phyloP scores from a whole-genome alignment of 73 alveolate genomes.

The Paramecium octaurelia region DNA sequence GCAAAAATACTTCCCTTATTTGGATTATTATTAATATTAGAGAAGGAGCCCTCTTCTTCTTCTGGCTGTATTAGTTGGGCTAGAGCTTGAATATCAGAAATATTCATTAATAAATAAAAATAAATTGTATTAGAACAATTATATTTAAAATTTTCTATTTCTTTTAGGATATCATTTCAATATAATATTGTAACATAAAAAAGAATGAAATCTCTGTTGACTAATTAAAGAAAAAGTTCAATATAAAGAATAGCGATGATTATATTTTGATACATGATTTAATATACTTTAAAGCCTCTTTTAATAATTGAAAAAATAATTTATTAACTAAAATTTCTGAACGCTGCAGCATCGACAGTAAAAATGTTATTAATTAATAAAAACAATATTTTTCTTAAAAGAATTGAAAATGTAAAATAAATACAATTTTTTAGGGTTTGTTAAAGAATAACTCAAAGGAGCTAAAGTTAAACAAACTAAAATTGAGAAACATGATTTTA shows the following conservation, averaged over 20 bases:
- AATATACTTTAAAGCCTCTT: background rate
- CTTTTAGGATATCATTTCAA: no score
- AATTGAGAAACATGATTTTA: slow-evolving; percentile 7
- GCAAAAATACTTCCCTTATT: slow-evolving; percentile 16
- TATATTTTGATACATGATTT: no score
- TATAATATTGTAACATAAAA: no score
- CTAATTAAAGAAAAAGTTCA: no score
- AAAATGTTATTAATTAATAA: background rate
- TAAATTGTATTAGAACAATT: background rate
- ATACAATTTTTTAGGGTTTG: background rate
- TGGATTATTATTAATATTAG: background rate
- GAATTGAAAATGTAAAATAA: background rate
- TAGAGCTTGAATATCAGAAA: background rate
- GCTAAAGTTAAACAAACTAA: background rate
- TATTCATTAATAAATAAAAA: background rate
- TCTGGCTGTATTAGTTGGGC: background rate
- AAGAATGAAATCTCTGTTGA: background rate
- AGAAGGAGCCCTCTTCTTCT: background rate
- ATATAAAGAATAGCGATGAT: no score
- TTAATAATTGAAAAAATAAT: no score
- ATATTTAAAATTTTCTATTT: background rate
- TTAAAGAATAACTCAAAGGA: background rate
- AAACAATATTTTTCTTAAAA: background rate
- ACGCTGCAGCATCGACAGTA: no score
- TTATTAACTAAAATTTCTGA: no score